A percentile compares a stretch with the other conserved stretches of the same genome.
Conservation (phyloP, 345 rosid species). For the Eucalyptus cloeziana region DNA sequence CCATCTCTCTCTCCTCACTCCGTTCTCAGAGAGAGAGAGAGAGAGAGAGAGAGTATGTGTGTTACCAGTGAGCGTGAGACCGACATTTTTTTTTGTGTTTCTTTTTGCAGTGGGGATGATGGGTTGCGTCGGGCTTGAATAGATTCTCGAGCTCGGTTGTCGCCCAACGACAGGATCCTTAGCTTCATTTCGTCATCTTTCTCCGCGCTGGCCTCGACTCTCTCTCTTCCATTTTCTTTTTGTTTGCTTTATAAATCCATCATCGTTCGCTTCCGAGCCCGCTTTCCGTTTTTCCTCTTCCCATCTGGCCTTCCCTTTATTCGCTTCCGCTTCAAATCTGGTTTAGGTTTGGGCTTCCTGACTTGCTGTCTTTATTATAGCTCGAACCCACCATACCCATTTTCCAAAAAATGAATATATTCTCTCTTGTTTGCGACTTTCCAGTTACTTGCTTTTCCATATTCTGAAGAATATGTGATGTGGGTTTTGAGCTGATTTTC, state of each 20-base stretch:
- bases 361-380: background rate
- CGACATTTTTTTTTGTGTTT: background rate
- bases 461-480: background rate
- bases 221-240: background rate
- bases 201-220: background rate
- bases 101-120: background rate
- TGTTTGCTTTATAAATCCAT: background rate
- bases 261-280: background rate
- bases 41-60: background rate
- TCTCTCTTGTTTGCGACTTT: background rate
- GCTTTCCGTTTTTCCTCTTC: background rate
- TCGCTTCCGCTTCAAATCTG: background rate
- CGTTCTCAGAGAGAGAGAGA: background rate
- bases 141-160: slow-evolving; percentile 1
- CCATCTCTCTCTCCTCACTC: background rate
- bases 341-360: background rate
- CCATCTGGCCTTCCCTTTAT: background rate
- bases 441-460: background rate
- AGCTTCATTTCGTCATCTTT: background rate
- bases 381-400: background rate
- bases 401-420: background rate
- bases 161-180: background rate
- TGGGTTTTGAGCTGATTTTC: background rate
- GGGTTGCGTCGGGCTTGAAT: background rate
- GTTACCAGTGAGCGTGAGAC: background rate